Conservation (phyloP, 2,329 filamentous ascomycete species). For the Xylogone sp. region DNA sequence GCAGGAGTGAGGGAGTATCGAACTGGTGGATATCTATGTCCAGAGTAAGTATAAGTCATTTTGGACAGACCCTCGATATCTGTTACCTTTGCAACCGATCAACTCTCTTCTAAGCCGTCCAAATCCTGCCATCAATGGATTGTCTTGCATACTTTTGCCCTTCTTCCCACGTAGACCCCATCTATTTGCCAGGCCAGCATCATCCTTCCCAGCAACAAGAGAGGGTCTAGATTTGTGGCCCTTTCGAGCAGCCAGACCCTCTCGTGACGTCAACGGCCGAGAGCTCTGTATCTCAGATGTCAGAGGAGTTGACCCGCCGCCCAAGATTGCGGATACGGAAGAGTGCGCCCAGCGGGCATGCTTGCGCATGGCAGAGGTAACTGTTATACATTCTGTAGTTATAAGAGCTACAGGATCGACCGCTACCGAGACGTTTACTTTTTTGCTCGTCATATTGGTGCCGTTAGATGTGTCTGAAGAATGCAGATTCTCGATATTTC, state of each 20-base stretch:
- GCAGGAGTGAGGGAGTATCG: constrained; percentile 83
- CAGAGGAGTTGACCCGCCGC: constrained; percentile 55
- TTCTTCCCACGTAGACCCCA: constrained; percentile 95
- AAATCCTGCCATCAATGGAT: constrained; percentile 93
- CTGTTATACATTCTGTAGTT: constrained; percentile 97
- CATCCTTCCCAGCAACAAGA: constrained; percentile 40
- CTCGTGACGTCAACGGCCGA: constrained; percentile 34
- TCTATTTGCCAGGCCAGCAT: constrained; percentile 67
- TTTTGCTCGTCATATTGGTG: constrained; percentile 15
- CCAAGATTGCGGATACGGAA: constrained; percentile 91
- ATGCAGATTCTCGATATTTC: neutral
- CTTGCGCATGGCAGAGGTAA: constrained; percentile 97
- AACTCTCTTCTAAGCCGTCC: constrained; percentile 84
- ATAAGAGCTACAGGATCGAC: constrained; percentile 90
- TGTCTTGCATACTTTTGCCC: constrained; percentile 95
- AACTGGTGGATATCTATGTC: constrained; percentile 75
- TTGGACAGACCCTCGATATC: neutral
- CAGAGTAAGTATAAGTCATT: constrained; percentile 20
- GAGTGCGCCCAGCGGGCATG: constrained; percentile 94
- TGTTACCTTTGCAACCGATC: constrained; percentile 72
- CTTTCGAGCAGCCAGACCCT: constrained; percentile 19
- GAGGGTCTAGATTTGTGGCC: constrained; percentile 18
- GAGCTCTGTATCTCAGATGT: constrained; percentile 39
- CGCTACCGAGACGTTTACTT: constrained; percentile 63
- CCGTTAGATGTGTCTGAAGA: constrained; percentile 9